Evolutionary conservation across 2,329 filamentous ascomycete genomes (phyloP).

Genomic region (Ceratocystis eucalypticola): DNA sequence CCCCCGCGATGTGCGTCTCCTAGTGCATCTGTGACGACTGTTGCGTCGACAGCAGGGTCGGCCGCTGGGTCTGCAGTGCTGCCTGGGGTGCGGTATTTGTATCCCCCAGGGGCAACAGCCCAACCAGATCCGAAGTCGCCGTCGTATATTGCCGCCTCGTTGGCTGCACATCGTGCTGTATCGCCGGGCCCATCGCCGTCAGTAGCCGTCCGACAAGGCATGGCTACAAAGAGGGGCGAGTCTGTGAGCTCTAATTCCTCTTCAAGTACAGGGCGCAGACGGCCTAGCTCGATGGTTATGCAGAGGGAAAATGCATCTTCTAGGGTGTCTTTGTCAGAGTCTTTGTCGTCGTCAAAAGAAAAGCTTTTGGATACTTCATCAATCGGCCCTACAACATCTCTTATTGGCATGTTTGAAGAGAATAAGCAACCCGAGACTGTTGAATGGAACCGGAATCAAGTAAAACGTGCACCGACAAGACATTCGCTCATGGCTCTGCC

Average conservation of each 20-base stretch:
- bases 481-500: background rate
- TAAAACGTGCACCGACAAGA: background rate
- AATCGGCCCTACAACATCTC: constrained; percentile 47
- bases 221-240: background rate
- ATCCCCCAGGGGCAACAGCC: constrained; percentile 5
- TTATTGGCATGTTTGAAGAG: constrained; percentile 58
- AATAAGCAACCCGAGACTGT: constrained; percentile 18
- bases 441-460: background rate
- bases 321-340: background rate
- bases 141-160: constrained; percentile 37
- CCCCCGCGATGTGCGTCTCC: background rate
- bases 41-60: background rate
- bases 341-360: background rate
- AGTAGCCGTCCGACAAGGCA: background rate
- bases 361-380: constrained; percentile 38
- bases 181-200: constrained; percentile 7
- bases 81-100: constrained; percentile 8
- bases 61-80: background rate
- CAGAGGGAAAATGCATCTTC: background rate
- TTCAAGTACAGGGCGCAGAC: constrained; percentile 22
- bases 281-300: constrained; percentile 24
- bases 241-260: constrained; percentile 21
- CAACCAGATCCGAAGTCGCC: constrained; percentile 7
- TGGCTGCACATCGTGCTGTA: constrained; percentile 31
- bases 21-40: constrained; percentile 5